Percentiles rank a stretch among this genome's conserved stretches.
Evolutionary conservation across 2,329 filamentous ascomycete species (phyloP).

Genomic region (Arthrobotrys sphaeroides): DNA sequence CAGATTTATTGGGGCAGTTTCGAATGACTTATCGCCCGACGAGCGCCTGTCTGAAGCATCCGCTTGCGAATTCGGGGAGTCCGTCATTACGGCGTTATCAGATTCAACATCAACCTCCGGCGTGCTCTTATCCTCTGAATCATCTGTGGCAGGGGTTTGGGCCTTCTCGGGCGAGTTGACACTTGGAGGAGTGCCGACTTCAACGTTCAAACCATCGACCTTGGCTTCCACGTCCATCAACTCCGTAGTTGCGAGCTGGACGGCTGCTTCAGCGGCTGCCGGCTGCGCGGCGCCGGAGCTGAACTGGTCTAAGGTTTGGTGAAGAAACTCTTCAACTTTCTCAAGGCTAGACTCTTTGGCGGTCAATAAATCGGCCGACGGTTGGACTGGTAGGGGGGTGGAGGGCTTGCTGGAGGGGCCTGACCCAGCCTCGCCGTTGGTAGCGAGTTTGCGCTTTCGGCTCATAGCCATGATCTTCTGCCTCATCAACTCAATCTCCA

Average conservation of each 20-base stretch:
- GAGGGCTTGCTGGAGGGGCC: constrained; percentile 23
- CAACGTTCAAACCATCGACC: not conserved
- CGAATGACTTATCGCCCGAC: constrained; percentile 23
- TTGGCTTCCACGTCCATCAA: constrained; percentile 9
- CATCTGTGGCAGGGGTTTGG: not conserved
- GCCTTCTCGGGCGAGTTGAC: not conserved
- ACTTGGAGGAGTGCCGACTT: not conserved
- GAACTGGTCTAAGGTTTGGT: constrained; percentile 40
- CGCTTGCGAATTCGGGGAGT: not conserved
- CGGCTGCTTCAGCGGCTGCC: not conserved
- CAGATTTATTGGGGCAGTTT: constrained; percentile 15
- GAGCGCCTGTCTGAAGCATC: not conserved
- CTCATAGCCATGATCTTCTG: constrained; percentile 58
- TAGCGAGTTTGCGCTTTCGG: constrained; percentile 24
- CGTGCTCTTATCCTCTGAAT: not conserved
- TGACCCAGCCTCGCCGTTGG: constrained; percentile 7
- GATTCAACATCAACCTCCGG: not conserved
- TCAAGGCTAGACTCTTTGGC: constrained; percentile 24
- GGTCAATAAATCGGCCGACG: constrained; percentile 4
- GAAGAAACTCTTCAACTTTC: constrained; percentile 46
- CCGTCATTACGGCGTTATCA: not conserved
- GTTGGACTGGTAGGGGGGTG: constrained; percentile 17
- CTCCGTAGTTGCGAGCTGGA: not conserved
- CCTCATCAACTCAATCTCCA: constrained; percentile 71
- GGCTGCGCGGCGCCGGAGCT: not conserved